Evolutionary conservation across 306 rosid genomes (phyloP), one percentile per base, ranked within the genome.

Genomic region (Prosopis cineraria): DNA sequence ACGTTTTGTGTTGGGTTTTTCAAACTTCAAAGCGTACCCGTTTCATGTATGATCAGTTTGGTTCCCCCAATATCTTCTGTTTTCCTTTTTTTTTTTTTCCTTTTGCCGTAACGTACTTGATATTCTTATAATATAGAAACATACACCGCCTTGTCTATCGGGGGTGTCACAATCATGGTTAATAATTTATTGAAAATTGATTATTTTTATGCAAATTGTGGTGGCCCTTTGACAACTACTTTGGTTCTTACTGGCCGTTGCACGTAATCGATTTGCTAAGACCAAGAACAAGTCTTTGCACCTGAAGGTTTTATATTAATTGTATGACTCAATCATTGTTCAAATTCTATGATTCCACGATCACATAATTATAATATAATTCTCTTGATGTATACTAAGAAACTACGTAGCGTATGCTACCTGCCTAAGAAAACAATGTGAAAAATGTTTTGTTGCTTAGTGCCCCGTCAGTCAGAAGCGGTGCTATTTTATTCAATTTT

Each of bases 111-210:
- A 58, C 41, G 31, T 55, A 74, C 39, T 36, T 36, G 6, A 36
- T 3, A 40, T 56, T 58, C n/a, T 37, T 24, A 24, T 39, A 22
- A 1, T 36, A 8, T 36, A 45, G 20, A 55, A 20, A 36, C 24
- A 76, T 3, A n/a, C 13, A 34, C 14, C n/a, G 25, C 52, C 47
- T 31, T 41, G 70, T 31, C 40, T 14, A 11, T 45, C 10, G 24
- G 72, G 63, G 45, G 8, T 20, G 74, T 37, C 67, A 50, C 2
- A 36, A 76, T 66, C 80, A 31, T 76, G 53, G 74, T 76, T 31
- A 37, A 65, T 36, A 48, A 48, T 7, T 76, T 48, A 76, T 22
- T 76, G 39, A 34, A 8, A 62, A 3, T 36, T 47, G 73, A 13
- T 69, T 71, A 34, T 31, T 31, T 10, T 0, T 24, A 0, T 47